phyloP scores from a whole-genome alignment of 2,329 filamentous ascomycete species.

The Colletotrichum sp. region DNA sequence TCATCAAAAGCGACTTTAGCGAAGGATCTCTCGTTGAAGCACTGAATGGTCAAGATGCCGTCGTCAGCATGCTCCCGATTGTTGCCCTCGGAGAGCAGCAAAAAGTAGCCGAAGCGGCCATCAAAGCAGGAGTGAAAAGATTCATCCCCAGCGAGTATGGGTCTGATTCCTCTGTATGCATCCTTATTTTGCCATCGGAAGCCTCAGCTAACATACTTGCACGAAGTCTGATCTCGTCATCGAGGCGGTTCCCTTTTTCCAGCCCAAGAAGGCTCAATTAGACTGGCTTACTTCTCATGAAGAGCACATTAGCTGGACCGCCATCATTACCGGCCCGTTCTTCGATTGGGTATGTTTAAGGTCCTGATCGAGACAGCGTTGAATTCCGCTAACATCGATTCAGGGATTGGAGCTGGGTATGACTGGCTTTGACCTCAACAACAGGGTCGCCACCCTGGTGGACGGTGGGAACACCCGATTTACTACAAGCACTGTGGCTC shows the following conservation, averaged over 20 bases:
- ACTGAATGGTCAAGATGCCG: conserved; percentile 18
- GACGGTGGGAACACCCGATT: conserved; percentile 20
- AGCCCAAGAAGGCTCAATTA: background rate
- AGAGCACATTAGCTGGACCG: conserved; percentile 53
- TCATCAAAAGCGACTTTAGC: background rate
- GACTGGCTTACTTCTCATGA: conserved; percentile 31
- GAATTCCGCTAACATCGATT: background rate
- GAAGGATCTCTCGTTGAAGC: background rate
- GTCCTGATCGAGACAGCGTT: background rate
- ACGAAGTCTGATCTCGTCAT: background rate
- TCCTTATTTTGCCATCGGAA: background rate
- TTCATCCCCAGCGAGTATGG: conserved; percentile 58
- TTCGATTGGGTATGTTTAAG: conserved; percentile 49
- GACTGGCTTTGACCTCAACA: conserved; percentile 48
- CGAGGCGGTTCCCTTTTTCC: background rate
- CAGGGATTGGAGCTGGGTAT: conserved; percentile 31
- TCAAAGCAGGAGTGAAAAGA: conserved; percentile 56
- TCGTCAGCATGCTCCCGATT: conserved; percentile 43
- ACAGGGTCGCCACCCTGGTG: conserved; percentile 35
- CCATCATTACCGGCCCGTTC: conserved; percentile 53
- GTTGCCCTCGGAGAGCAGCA: conserved; percentile 41
- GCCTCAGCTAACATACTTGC: background rate
- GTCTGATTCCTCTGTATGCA: conserved; percentile 41
- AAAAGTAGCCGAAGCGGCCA: conserved; percentile 48
- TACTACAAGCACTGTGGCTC: conserved; percentile 12